Conservation (phyloP, 2,329 filamentous ascomycete genomes). For the Drechslerella stenobrocha region DNA sequence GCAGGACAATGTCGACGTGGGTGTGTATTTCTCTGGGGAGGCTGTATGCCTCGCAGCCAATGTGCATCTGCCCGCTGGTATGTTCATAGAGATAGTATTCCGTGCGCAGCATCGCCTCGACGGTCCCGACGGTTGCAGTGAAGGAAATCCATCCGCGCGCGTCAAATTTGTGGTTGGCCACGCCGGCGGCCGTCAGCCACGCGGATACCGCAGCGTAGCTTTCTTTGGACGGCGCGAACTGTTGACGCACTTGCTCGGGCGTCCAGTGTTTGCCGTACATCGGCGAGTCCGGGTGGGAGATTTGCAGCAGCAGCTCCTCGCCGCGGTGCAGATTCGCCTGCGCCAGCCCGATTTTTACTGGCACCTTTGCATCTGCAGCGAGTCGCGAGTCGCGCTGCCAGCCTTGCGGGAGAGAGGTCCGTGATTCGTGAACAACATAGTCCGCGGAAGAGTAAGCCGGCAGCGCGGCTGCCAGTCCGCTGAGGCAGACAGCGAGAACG, state of each 20-base stretch:
- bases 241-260: conserved; percentile 57
- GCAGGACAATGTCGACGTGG: conserved; percentile 58
- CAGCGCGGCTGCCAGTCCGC: conserved; percentile 20
- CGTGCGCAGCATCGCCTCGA: conserved; percentile 28
- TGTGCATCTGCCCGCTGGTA: conserved; percentile 52
- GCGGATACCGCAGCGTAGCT: conserved; percentile 25
- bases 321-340: conserved; percentile 59
- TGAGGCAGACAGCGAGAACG: background rate
- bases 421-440: conserved; percentile 39
- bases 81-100: conserved; percentile 45
- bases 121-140: conserved; percentile 17
- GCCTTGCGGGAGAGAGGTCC: conserved; percentile 26
- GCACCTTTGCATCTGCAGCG: conserved; percentile 37
- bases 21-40: conserved; percentile 56
- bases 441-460: conserved; percentile 22
- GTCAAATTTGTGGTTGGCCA: conserved; percentile 19
- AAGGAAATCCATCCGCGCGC: conserved; percentile 41
- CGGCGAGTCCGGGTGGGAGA: conserved; percentile 58
- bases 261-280: conserved; percentile 61
- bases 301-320: conserved; percentile 58
- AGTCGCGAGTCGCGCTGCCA: conserved; percentile 35
- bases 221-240: conserved; percentile 56
- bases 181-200: conserved; percentile 21
- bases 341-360: conserved; percentile 57
- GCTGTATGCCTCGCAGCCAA: conserved; percentile 58